Evolutionary conservation across 75 land plant species (phyloP).

Genomic region (Sequoia sempervirens): DNA sequence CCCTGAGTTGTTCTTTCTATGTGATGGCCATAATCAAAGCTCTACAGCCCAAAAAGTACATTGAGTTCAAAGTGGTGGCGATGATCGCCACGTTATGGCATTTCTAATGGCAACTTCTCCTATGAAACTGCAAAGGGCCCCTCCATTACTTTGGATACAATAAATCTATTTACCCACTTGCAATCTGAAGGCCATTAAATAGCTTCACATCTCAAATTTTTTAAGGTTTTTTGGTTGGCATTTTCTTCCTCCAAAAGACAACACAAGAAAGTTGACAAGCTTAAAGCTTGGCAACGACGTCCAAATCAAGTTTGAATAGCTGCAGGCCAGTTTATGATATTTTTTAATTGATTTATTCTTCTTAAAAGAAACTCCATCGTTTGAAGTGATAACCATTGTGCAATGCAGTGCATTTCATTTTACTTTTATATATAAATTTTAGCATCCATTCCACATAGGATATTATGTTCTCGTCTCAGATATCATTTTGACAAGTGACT

Average conservation of each 20-base stretch:
- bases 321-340: not conserved
- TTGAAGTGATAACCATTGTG: not conserved
- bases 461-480: not conserved
- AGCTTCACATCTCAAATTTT: not conserved
- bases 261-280: not conserved
- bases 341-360: not conserved
- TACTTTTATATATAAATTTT: too few relatives aligned
- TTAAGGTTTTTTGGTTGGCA: not conserved
- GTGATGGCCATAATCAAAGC: not conserved
- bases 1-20: not conserved
- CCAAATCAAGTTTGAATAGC: not conserved
- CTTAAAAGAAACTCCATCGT: not conserved
- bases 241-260: not conserved
- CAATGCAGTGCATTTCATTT: too few relatives aligned
- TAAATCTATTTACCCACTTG: not conserved
- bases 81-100: conserved; percentile 1
- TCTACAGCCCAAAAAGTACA: not conserved
- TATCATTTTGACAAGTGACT: not conserved
- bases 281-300: not conserved
- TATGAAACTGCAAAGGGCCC: not conserved
- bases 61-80: not conserved
- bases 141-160: conserved; percentile 1
- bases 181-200: not conserved
- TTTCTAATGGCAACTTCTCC: not conserved
- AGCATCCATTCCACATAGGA: not conserved